Percentiles rank a stretch among this genome's conserved stretches.
phyloP scores from a whole-genome alignment of 106 monocot genomes.

The Dendrobium nobile region DNA sequence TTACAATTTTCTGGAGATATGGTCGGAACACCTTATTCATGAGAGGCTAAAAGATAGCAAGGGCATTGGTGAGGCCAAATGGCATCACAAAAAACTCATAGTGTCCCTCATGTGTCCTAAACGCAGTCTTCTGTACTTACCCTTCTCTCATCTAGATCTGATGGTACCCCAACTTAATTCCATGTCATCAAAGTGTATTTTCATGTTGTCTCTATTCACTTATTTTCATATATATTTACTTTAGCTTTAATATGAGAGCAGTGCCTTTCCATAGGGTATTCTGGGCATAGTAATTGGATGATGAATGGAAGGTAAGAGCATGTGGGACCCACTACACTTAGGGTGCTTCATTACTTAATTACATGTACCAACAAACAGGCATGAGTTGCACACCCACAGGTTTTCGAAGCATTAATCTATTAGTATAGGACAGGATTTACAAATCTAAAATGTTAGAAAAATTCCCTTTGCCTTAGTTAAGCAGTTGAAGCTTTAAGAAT shows the following conservation, averaged over 20 bases:
- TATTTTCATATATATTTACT: neutral
- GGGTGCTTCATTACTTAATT: neutral
- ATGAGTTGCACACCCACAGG: neutral
- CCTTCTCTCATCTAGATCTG: no score
- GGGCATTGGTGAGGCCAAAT: no score
- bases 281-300: no score
- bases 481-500: no score
- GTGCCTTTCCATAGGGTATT: neutral
- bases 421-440: neutral
- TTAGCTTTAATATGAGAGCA: neutral
- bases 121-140: no score
- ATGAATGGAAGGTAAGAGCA: neutral
- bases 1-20: no score
- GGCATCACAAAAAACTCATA: no score
- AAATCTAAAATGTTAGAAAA: neutral
- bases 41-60: no score
- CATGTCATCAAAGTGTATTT: neutral
- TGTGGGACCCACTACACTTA: neutral
- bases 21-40: no score
- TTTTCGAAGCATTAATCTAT: neutral
- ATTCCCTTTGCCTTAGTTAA: no score
- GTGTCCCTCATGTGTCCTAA: no score
- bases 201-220: neutral
- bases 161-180: no score
- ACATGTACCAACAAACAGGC: neutral